Evolutionary conservation across 1,284 basidiomycete species (phyloP).

Genomic region (Trichosporon faecale): DNA sequence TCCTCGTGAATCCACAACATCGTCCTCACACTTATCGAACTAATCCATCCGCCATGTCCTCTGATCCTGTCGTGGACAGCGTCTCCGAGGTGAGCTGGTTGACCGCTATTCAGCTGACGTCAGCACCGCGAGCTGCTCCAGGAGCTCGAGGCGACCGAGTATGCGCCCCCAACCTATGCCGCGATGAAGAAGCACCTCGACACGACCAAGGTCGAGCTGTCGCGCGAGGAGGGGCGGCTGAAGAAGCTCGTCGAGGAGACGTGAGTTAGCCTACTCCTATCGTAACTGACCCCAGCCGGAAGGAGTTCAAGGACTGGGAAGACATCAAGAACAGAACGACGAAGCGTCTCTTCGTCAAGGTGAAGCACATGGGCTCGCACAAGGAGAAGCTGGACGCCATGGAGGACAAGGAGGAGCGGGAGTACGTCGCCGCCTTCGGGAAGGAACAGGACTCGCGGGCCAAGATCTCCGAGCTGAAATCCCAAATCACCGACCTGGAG

Average conservation of each 20-base stretch:
- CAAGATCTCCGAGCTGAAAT: conserved; percentile 24
- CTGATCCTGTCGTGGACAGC: conserved; percentile 4
- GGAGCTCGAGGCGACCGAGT: conserved; percentile 22
- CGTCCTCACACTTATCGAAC: neutral
- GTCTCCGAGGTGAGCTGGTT: neutral
- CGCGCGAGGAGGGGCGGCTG: conserved; percentile 14
- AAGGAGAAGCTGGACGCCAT: conserved; percentile 18
- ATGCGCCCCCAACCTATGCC: conserved; percentile 24
- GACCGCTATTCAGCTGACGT: neutral
- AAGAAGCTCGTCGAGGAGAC: conserved; percentile 4
- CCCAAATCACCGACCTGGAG: conserved; percentile 15
- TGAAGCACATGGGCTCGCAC: conserved; percentile 20
- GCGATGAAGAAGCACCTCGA: conserved; percentile 19
- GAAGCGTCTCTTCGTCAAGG: conserved; percentile 26
- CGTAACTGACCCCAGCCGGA: conserved; percentile 15
- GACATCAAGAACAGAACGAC: conserved; percentile 25
- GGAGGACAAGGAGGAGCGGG: conserved; percentile 29
- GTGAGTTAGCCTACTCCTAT: neutral
- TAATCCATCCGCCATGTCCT: neutral
- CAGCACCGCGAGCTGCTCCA: conserved; percentile 25
- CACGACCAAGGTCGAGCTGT: conserved; percentile 10
- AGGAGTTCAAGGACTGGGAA: conserved; percentile 26
- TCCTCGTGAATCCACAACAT: neutral
- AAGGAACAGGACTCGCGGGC: conserved; percentile 22
- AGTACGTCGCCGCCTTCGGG: conserved; percentile 27